Conservation (phyloP, 2,329 filamentous ascomycete genomes). For the Xylariaceae sp. region DNA sequence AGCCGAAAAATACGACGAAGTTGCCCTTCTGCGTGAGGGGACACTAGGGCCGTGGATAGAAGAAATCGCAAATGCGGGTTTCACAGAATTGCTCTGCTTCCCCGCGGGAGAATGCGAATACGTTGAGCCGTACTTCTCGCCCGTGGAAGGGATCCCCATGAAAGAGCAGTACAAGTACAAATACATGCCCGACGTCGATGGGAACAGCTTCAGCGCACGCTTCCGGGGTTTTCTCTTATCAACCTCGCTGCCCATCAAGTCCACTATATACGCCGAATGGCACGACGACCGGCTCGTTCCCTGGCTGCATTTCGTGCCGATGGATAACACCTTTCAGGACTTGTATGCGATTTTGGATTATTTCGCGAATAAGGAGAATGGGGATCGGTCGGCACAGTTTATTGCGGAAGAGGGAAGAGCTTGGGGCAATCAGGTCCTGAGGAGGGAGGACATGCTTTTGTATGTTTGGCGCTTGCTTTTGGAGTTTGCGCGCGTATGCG, state of each 20-base stretch:
- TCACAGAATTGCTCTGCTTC: constrained; percentile 29
- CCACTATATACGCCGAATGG: constrained; percentile 61
- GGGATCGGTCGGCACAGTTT: constrained; percentile 42
- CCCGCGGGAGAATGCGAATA: constrained; percentile 26
- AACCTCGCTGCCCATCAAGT: constrained; percentile 55
- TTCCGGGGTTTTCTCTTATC: constrained; percentile 51
- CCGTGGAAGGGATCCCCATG: constrained; percentile 26
- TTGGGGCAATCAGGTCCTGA: constrained; percentile 51
- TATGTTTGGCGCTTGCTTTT: constrained; percentile 50
- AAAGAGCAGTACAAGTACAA: constrained; percentile 43
- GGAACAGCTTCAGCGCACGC: constrained; percentile 48
- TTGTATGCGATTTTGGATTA: constrained; percentile 55
- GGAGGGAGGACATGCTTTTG: constrained; percentile 53
- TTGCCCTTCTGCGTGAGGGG: constrained; percentile 30
- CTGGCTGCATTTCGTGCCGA: constrained; percentile 61
- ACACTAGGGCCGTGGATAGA: constrained; percentile 26
- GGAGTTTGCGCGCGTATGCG: constrained; percentile 40
- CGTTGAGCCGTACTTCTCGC: constrained; percentile 20
- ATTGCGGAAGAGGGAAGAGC: constrained; percentile 49
- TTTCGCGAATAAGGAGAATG: constrained; percentile 43
- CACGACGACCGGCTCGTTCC: constrained; percentile 57
- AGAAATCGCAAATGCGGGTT: constrained; percentile 25
- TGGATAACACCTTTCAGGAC: constrained; percentile 56
- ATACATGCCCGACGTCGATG: constrained; percentile 58
- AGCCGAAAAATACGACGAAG: constrained; percentile 40